Evolutionary conservation across 345 rosid species (phyloP), one percentile per base, ranked within the genome.

Genomic region (Cochlearia excelsa): DNA sequence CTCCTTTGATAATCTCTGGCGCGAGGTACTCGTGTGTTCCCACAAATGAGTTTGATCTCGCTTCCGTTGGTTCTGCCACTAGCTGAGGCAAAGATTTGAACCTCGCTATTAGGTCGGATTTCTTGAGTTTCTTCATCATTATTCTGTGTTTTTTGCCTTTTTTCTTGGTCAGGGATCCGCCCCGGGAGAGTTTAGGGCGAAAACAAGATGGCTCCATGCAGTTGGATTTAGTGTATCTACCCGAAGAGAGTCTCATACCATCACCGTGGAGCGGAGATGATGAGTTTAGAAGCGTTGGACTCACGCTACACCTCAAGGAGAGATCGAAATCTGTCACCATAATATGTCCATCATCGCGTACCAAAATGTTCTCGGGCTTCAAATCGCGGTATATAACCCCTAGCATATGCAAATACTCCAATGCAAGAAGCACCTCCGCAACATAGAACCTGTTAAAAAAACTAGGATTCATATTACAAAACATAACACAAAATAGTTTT

Each of bases 341-440:
- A 9, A 91, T 91, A 59, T 91, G 98, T 65, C 96, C 23, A 16
- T 16, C 23, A 16, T 16, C 23, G 23, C 23, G 23, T 16, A 16
- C 23, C 23, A 16, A 16, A 16, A 16, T 16, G 23, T 16, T 16
- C 23, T 16, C 23, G 23, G 23, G 23, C 23, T 16, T 16, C 23
- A 16, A 16, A 16, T 16, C 23, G 23, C 23, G 23, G 23, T 16
- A 16, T 16, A 16, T 16, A 16, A 16, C 96, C 50, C 98, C 98
- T 5, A 92, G 95, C 98, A 92, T 88, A 81, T 92, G 98, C 77
- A 92, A 74, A 68, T 92, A 92, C 75, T 92, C 98, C 81, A 92
- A 65, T n/a, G 98, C 98, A 9, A 92, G 96, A 61, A 92, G 95
- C 54, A 88, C 98, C 73, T 92, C 98, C 1, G 98, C 98, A 1